These are phyloP conservation scores for Teunomyces kruisii DNA, from an alignment of 805 yeast genomes.

Conservation along the genomic window DNA sequence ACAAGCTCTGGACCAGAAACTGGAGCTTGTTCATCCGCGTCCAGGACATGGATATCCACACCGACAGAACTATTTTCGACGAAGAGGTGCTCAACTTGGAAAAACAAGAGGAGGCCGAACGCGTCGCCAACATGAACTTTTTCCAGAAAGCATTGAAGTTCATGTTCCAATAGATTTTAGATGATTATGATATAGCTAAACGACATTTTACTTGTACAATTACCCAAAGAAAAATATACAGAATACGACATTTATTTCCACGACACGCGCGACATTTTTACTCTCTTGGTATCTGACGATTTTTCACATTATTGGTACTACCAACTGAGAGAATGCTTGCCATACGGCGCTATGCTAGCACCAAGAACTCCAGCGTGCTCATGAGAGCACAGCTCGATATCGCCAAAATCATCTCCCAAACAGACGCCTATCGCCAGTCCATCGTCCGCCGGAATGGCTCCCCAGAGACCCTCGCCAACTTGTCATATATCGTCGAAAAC, in stretches of 20 bases:
- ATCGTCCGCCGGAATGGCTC: conserved; percentile 27
- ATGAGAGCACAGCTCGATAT: conserved; percentile 27
- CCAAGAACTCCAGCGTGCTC: conserved; percentile 13
- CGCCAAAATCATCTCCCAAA: conserved; percentile 19
- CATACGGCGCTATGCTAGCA: conserved; percentile 6
- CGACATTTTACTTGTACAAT: not conserved
- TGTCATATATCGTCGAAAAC: conserved; percentile 26
- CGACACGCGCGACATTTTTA: not conserved
- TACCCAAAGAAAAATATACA: not conserved
- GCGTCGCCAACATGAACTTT: conserved; percentile 6
- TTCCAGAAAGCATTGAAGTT: conserved; percentile 8
- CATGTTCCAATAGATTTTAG: conserved; percentile 8
- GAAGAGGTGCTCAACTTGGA: conserved; percentile 35
- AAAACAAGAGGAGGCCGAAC: conserved; percentile 15
- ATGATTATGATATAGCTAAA: not conserved
- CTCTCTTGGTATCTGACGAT: too few relatives aligned
- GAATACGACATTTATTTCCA: not conserved
- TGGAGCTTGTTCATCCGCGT: conserved; percentile 28
- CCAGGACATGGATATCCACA: conserved; percentile 30
- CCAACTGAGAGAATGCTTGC: not conserved
- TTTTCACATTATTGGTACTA: too few relatives aligned
- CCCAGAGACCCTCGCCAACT: conserved; percentile 12
- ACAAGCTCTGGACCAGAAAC: conserved; percentile 31
- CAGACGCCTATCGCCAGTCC: conserved; percentile 23
- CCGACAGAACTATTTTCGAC: conserved; percentile 33